These are phyloP conservation scores for Hyphopichia burtonii DNA, from an alignment of 1,139 yeast genomes.

Conservation along the genomic window DNA sequence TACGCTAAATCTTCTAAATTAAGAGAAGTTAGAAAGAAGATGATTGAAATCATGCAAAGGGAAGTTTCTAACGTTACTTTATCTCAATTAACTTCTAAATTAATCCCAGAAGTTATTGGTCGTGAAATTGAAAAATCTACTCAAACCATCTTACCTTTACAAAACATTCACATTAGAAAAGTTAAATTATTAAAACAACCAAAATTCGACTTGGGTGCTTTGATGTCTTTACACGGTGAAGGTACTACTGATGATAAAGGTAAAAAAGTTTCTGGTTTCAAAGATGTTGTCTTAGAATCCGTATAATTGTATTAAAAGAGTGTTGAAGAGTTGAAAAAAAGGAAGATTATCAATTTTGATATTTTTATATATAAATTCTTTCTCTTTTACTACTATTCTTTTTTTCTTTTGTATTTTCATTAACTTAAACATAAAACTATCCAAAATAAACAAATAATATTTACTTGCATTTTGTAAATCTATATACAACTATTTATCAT, in stretches of 20 bases:
- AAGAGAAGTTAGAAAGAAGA: conserved; percentile 52
- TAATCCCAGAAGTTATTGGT: conserved; percentile 54
- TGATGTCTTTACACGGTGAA: conserved; percentile 53
- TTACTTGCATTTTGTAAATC: not conserved
- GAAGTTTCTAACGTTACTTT: conserved; percentile 51
- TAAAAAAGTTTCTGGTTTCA: conserved; percentile 51
- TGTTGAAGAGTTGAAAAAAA: conserved; percentile 37
- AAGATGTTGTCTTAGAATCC: conserved; percentile 52
- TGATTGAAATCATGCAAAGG: conserved; percentile 53
- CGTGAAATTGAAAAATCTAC: conserved; percentile 55
- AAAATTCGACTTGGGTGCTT: conserved; percentile 53
- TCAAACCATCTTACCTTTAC: conserved; percentile 51
- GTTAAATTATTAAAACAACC: conserved; percentile 54
- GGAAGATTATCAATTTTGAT: too few species aligned
- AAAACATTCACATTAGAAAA: conserved; percentile 53
- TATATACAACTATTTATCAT: too few species aligned
- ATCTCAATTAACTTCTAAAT: conserved; percentile 51
- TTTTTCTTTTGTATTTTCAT: not conserved
- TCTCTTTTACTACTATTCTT: not conserved
- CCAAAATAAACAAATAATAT: not conserved
- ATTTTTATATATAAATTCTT: too few species aligned
- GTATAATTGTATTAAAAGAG: conserved; percentile 52
- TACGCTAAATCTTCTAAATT: conserved; percentile 52
- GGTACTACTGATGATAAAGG: conserved; percentile 52
- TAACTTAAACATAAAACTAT: not conserved